Percentiles rank a stretch among this genome's conserved stretches.
phyloP scores from a whole-genome alignment of 805 yeast genomes.

The Lachancea sp. region DNA sequence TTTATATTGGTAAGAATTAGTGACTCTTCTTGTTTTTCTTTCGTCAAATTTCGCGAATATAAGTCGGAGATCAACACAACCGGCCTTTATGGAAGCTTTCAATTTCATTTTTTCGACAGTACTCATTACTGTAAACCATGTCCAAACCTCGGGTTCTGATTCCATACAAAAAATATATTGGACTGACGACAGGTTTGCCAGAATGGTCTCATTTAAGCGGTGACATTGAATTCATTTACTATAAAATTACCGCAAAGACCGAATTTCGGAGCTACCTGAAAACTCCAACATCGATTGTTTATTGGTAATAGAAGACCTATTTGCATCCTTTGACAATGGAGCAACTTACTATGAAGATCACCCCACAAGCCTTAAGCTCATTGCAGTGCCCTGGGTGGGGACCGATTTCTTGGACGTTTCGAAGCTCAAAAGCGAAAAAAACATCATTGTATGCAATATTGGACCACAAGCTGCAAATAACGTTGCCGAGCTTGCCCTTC shows the following conservation, averaged over 20 bases:
- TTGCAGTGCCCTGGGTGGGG: constrained; percentile 58
- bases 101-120: no score
- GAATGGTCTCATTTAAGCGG: constrained; percentile 42
- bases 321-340: constrained; percentile 40
- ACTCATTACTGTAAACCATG: background rate
- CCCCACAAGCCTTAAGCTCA: constrained; percentile 43
- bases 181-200: constrained; percentile 40
- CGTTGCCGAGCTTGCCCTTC: constrained; percentile 67
- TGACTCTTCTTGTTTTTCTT: background rate
- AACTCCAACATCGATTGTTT: constrained; percentile 43
- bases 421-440: constrained; percentile 38
- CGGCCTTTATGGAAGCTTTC: no score
- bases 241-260: constrained; percentile 38
- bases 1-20: background rate
- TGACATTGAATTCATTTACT: constrained; percentile 36
- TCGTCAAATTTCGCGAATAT: no score
- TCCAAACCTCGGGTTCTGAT: constrained; percentile 30
- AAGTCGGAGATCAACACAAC: no score
- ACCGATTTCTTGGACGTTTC: constrained; percentile 45
- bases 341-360: constrained; percentile 38
- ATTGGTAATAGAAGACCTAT: constrained; percentile 51
- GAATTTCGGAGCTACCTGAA: constrained; percentile 38
- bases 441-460: constrained; percentile 54
- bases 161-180: constrained; percentile 35
- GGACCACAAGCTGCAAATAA: constrained; percentile 55